Evolutionary conservation across 345 rosid genomes (phyloP), one percentile per base, ranked within the genome.

Genomic region (Rhodomyrtus tomentosa): DNA sequence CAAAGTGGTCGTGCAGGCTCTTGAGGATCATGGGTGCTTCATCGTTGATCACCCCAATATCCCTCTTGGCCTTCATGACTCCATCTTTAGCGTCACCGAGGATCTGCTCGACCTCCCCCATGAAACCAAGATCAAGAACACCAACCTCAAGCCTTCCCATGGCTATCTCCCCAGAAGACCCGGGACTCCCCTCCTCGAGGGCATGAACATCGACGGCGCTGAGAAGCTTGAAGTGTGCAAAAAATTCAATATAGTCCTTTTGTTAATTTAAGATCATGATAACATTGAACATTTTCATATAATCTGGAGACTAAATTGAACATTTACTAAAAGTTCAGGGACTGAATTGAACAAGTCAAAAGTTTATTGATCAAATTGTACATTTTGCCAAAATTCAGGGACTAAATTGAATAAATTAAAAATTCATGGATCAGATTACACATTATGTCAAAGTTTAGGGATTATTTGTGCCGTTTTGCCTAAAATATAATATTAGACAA

Each of bases 41-140:
- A 80, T 85, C 45, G 90, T 85, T 3, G 55, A 59, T 5, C 84
- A 58, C 40, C 81, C 72, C 9, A 52, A 40, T 4, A 50, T 88
- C 68, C 16, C 87, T n/a, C 82, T 16, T 14, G 86, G 84, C 22
- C 87, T 86, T 54, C 87, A 84, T 18, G 74, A 82, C 18, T 22
- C 53, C 6, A 14, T 88, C 36, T 88, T 88, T 74, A 14, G 79
- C 22, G 81, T 81, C 22, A 18, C 79, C 2, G 58, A 85, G 50
- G 84, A 83, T 42, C 72, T 90, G 20, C 88, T 90, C 55, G 73
- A 90, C 55, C 88, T 90, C 42, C 88, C 92, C 13, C 16, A 55
- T 49, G 88, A 87, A 76, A 87, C 83, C 74, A 93, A 93, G 87
- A 84, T 24, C 82, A 90, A 86, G 82, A 93, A 92, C 83, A 82